These are phyloP conservation scores for Russula foetens DNA, from an alignment of 768 basidiomycete species.

Conservation along the genomic window DNA sequence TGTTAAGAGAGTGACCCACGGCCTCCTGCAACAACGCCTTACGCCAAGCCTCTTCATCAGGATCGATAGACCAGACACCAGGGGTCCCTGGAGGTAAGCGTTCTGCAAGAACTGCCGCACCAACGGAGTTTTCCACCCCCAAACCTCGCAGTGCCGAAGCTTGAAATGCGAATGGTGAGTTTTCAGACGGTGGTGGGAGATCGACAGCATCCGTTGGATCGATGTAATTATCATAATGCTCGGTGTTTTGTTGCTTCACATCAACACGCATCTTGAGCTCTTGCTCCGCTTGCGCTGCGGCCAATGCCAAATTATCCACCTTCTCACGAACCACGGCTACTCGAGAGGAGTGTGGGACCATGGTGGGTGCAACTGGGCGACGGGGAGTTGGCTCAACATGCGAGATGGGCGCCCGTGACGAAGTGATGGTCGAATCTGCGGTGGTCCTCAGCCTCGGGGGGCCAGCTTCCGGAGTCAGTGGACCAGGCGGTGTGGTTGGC, in stretches of 20 bases:
- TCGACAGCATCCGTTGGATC: constrained; percentile 84
- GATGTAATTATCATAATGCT: constrained; percentile 49
- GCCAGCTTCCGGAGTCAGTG: constrained; percentile 30
- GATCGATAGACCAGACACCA: constrained; percentile 46
- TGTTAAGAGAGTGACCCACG: constrained; percentile 66
- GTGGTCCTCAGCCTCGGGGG: constrained; percentile 21
- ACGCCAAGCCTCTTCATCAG: constrained; percentile 63
- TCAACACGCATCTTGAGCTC: constrained; percentile 54
- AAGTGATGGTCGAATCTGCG: constrained; percentile 18
- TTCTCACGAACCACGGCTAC: constrained; percentile 83
- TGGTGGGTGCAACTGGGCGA: constrained; percentile 19
- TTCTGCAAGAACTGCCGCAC: constrained; percentile 69
- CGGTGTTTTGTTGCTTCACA: constrained; percentile 36
- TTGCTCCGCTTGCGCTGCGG: constrained; percentile 69
- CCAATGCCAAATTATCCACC: constrained; percentile 59
- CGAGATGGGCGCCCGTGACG: constrained; percentile 15
- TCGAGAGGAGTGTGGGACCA: constrained; percentile 22
- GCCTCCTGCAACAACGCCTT: constrained; percentile 69
- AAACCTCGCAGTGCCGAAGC: constrained; percentile 66
- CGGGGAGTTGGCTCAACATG: constrained; percentile 18
- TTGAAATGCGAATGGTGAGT: constrained; percentile 67
- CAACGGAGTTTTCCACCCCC: constrained; percentile 66
- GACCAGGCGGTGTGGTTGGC: constrained; percentile 38
- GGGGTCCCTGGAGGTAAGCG: constrained; percentile 58
- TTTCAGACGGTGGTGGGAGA: constrained; percentile 58